Evolutionary conservation across 768 basidiomycete species (phyloP), one percentile per base, ranked within the genome.

Genomic region (Collybia mongolica): DNA sequence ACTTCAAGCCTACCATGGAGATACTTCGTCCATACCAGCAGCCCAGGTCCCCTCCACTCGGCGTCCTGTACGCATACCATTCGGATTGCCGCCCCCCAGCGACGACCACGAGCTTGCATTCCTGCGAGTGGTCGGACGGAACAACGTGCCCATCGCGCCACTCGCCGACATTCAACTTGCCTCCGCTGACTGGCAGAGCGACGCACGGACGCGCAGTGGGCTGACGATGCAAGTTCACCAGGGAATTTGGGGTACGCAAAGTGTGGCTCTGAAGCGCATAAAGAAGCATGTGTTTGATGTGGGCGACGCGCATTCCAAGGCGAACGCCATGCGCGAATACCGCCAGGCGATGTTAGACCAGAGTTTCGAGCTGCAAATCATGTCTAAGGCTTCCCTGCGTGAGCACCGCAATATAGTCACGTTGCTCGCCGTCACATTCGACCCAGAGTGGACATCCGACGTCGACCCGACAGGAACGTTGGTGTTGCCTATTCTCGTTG

Each of bases 111-210:
- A 48, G 24, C 39, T 48, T 32, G 24, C 19, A 29, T 39, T 48
- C 46, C 19, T 48, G 46, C 32, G 46, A 36, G 46, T 48, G 12
- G 46, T 48, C 39, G 46, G 46, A 29, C 36, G 46, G n/a, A 39
- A 48, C n/a, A 23, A 24, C 18, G 26, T 48, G 18, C 46, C 35
- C 14, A 48, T 48, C 14, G 20, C 23, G 6, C 37, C 20, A 37
- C 36, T 40, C 6, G 11, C 36, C 24, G 46, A 48, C 8, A 24
- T 48, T 26, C 36, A 39, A 29, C 24, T 44, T 20, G 39, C 2
- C 9, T 26, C 44, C 15, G 2, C 26, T 6, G 23, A 48, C 37
- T 40, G 37, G 39, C 37, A 38, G 26, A 38, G 20, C 2, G 26
- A 40, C 17, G 20, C 36, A 1, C 22, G 5, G 15, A 40, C 37